These are phyloP conservation scores for Hemisphaericaspora subhashii DNA, from an alignment of 1,139 yeast genomes.

Conservation along the genomic window DNA sequence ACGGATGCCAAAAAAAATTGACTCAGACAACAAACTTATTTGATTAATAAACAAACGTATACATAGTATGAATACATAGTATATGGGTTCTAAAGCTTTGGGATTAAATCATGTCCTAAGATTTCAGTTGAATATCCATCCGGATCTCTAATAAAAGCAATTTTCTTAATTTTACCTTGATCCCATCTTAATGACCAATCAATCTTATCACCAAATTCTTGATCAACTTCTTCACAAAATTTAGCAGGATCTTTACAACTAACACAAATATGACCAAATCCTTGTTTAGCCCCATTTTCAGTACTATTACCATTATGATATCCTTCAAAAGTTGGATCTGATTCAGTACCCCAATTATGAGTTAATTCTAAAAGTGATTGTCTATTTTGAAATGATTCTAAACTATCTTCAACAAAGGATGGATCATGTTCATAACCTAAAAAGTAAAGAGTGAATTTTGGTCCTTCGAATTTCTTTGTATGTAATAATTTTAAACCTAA, in stretches of 20 bases:
- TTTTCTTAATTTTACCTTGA: slow-evolving; percentile 55
- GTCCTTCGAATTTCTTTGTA: slow-evolving; percentile 56
- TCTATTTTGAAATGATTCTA: slow-evolving; percentile 37
- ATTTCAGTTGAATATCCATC: slow-evolving; percentile 87
- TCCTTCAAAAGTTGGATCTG: slow-evolving; percentile 62
- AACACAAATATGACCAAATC: slow-evolving; percentile 85
- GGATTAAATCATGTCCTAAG: slow-evolving; percentile 30
- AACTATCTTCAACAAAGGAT: slow-evolving; percentile 35
- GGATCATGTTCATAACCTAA: slow-evolving; percentile 62
- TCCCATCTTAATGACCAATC: slow-evolving; percentile 53
- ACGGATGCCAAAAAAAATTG: no score
- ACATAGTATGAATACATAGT: not conserved
- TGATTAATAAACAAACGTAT: no score
- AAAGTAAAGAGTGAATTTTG: slow-evolving; percentile 83
- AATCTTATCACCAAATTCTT: slow-evolving; percentile 31
- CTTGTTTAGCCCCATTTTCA: slow-evolving; percentile 61
- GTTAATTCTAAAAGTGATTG: slow-evolving; percentile 85
- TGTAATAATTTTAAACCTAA: slow-evolving; percentile 78
- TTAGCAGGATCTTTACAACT: slow-evolving; percentile 64
- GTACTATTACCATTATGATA: slow-evolving; percentile 81
- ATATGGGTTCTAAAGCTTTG: slow-evolving; percentile 2
- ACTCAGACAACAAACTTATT: no score
- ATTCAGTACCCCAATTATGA: slow-evolving; percentile 93
- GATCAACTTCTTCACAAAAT: slow-evolving; percentile 53
- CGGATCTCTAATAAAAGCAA: slow-evolving; percentile 85